Base-by-base conservation (phyloP, 148 eudicot species). In the Rhododendron vialii region DNA sequence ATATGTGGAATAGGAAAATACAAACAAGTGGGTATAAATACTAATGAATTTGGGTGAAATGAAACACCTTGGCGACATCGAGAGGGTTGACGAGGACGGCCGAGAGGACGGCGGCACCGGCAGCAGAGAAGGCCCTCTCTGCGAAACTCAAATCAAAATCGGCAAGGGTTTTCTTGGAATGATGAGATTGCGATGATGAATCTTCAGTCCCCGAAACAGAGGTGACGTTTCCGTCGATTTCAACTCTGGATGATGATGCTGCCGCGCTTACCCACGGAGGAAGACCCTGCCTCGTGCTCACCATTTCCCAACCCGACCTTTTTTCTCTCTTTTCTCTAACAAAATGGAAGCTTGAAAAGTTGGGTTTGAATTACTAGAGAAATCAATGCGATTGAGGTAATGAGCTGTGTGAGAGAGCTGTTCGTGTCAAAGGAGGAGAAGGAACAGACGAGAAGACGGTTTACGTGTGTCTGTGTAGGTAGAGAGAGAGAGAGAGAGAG, bases 71-170 rank as follows among this genome's bases (percentile, higher is more conserved):
- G 80, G 91, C 99, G 85, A 96, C 98, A 45, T 96, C 99, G 81
- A 96, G 98, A 80, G 99, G 99, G 82, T 96, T 96, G 30, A 96
- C 99, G 83, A 96, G 87, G 84, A 95, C 50, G 65, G 99, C 98
- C 51, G 99, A 96, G 82, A 96, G 87, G 47, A 96, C 83, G 47
- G 99, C 96, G 81, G 99, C 98, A 45, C 96, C 97, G 24, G 92
- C 95, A 50, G 98, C 99, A 33, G 98, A 90, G 61, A 95, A 41
- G 0, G 96, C 90, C 80, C 99, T 90, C 80, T 96, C 97, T 2
- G 45, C 86, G 10, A 94, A 89, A 57, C 98, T 88, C 86, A 96
- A 85, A 28, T 88, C 80, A 36, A 88, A 43, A 88, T 93, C 94
- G 5, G 92, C 77, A 36, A 78, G 30, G 77, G 86, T 30, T 78